These are phyloP conservation scores for Pythium monospermum DNA, from an alignment of 352 stramenopile genomes.

Conservation along the genomic window DNA sequence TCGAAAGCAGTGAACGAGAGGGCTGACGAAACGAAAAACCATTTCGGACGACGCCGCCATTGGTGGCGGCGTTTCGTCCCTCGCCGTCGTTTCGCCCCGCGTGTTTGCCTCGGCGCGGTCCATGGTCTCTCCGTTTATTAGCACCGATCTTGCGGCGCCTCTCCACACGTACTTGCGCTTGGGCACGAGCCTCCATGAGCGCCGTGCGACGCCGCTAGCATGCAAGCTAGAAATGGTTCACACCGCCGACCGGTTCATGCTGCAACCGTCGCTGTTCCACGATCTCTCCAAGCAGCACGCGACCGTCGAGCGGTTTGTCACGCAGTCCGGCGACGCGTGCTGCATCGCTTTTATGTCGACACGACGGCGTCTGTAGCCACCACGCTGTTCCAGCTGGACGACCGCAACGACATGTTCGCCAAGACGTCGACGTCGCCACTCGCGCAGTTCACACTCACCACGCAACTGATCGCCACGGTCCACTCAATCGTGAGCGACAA, in stretches of 20 bases:
- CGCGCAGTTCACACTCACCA: constrained; percentile 44
- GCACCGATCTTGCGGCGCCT: constrained; percentile 9
- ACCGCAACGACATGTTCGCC: no score
- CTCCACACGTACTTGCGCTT: constrained; percentile 33
- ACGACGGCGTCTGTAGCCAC: no score
- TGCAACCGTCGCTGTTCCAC: constrained; percentile 31
- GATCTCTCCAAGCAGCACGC: constrained; percentile 33
- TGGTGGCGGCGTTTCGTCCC: no score
- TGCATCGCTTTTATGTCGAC: constrained; percentile 44
- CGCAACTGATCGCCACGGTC: constrained; percentile 56
- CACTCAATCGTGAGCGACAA: constrained; percentile 60
- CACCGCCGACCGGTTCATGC: constrained; percentile 28
- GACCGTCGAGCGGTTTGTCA: constrained; percentile 42
- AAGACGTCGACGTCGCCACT: no score
- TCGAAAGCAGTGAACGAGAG: constrained; percentile 11
- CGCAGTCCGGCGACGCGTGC: constrained; percentile 39
- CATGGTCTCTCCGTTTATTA: constrained; percentile 17
- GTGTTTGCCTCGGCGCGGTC: constrained; percentile 17
- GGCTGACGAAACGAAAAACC: constrained; percentile 21
- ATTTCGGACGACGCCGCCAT: background rate
- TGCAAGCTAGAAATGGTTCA: constrained; percentile 30
- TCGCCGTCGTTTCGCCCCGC: no score
- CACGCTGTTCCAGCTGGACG: no score
- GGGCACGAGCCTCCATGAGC: constrained; percentile 22
- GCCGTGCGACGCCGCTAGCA: constrained; percentile 25